These are phyloP conservation scores for Spergularia bocconei DNA, from an alignment of 148 eudicot species.

Conservation along the genomic window DNA sequence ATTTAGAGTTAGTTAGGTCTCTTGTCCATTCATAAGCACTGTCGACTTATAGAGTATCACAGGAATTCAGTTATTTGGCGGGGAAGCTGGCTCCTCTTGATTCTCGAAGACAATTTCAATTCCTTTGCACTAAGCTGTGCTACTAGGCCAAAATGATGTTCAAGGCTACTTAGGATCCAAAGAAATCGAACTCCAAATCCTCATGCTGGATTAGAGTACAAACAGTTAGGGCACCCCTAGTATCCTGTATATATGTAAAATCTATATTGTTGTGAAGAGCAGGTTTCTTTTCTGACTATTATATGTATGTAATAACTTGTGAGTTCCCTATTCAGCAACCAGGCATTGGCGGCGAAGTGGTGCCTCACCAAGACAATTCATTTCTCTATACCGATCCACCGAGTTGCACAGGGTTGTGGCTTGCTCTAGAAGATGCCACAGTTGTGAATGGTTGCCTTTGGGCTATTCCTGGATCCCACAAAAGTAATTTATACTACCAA, in stretches of 20 bases:
- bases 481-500: constrained; percentile 37
- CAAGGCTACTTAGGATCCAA: not conserved
- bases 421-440: constrained; percentile 94
- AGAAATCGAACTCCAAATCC: not conserved
- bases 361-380: constrained; percentile 95
- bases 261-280: not conserved
- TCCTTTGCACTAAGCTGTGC: too few relatives aligned
- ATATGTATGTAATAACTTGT: not conserved
- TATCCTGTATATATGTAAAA: not conserved
- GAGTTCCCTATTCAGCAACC: constrained; percentile 74
- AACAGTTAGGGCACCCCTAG: not conserved
- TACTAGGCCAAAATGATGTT: not conserved
- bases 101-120: not conserved
- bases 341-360: constrained; percentile 98
- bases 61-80: not conserved
- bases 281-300: not conserved
- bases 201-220: not conserved
- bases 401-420: constrained; percentile 97
- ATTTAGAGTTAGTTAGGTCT: not conserved
- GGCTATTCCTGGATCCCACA: constrained; percentile 98
- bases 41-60: not conserved
- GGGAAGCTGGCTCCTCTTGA: not conserved
- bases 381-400: constrained; percentile 87
- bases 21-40: not conserved
- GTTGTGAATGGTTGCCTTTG: constrained; percentile 81